Conservation (phyloP, 192 early-diverging fungal species). For the Podila epicladia region DNA sequence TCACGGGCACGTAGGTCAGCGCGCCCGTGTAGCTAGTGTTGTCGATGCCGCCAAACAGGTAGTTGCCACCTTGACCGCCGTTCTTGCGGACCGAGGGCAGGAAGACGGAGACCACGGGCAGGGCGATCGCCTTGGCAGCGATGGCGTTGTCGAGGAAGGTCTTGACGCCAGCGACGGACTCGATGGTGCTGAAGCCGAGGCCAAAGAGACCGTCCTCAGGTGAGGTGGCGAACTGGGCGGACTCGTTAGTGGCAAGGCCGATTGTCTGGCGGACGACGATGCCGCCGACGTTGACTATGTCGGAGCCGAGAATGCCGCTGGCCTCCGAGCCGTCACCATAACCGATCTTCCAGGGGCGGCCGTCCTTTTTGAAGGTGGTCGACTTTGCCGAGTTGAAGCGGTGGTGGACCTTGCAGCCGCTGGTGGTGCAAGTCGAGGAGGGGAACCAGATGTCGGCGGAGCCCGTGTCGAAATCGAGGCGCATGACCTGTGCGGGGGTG, state of each 20-base stretch:
- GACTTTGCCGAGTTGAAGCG: constrained; percentile 62
- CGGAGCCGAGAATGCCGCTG: constrained; percentile 15
- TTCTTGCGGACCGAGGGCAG: constrained; percentile 58
- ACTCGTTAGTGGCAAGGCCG: constrained; percentile 69
- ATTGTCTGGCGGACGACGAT: constrained; percentile 71
- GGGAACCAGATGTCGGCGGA: constrained; percentile 68
- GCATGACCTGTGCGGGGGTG: constrained; percentile 67
- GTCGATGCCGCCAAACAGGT: constrained; percentile 68
- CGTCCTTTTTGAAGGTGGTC: constrained; percentile 61
- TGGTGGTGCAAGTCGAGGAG: constrained; percentile 47
- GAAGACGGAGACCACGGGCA: constrained; percentile 73
- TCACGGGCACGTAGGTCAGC: constrained; percentile 65
- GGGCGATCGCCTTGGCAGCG: constrained; percentile 57
- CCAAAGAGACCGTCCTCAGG: constrained; percentile 73
- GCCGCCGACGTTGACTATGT: constrained; percentile 4
- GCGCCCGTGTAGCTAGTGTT: constrained; percentile 57
- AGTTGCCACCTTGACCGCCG: constrained; percentile 57
- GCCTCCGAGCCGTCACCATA: constrained; percentile 69
- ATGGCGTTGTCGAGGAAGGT: constrained; percentile 69
- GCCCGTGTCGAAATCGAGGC: constrained; percentile 69
- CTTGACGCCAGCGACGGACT: constrained; percentile 55
- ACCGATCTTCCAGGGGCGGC: constrained; percentile 59
- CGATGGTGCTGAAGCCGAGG: constrained; percentile 65
- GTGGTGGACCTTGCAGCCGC: constrained; percentile 52
- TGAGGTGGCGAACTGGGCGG: constrained; percentile 62